Evolutionary conservation across 495 filamentous ascomycete genomes (phyloP).

Genomic region (Glarea lozoyensis): DNA sequence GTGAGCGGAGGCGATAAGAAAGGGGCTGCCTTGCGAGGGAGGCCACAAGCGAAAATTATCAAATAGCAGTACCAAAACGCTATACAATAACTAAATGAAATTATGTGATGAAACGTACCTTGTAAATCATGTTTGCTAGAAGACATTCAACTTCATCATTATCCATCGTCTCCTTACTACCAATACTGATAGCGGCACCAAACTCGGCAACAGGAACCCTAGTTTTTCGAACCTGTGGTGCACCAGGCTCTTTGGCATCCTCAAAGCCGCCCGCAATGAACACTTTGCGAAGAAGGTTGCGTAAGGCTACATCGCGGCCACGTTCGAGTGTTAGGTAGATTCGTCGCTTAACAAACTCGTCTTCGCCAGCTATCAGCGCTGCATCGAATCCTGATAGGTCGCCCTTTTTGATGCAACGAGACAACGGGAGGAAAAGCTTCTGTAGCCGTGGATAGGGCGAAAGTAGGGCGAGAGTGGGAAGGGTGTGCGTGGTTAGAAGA

Average conservation of each 20-base stretch:
- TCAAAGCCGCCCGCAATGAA: conserved; percentile 76
- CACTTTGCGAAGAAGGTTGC: conserved; percentile 85
- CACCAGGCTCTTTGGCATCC: conserved; percentile 53
- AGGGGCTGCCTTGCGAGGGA: background rate
- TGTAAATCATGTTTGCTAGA: conserved; percentile 92
- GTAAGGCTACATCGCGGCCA: conserved; percentile 78
- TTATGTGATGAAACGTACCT: conserved; percentile 45
- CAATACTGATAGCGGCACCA: conserved; percentile 46
- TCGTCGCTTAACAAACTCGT: conserved; percentile 85
- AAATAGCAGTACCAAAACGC: background rate
- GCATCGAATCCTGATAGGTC: conserved; percentile 78
- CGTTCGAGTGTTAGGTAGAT: conserved; percentile 93
- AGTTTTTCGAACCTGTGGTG: conserved; percentile 51
- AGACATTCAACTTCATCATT: conserved; percentile 93
- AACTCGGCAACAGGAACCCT: conserved; percentile 78
- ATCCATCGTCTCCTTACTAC: conserved; percentile 57
- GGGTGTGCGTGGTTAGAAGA: conserved; percentile 74
- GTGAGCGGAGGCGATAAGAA: background rate
- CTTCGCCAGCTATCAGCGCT: conserved; percentile 70
- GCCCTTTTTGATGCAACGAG: conserved; percentile 65
- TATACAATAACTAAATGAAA: conserved; percentile 1
- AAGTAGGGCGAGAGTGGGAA: conserved; percentile 66
- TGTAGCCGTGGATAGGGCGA: conserved; percentile 68
- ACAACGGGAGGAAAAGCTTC: conserved; percentile 67
- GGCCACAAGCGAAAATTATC: background rate